A percentile compares a stretch with the other conserved stretches of the same genome.
Evolutionary conservation across 371 early-diverging fungal species (phyloP).

Genomic region (Gilbertella persicaria): DNA sequence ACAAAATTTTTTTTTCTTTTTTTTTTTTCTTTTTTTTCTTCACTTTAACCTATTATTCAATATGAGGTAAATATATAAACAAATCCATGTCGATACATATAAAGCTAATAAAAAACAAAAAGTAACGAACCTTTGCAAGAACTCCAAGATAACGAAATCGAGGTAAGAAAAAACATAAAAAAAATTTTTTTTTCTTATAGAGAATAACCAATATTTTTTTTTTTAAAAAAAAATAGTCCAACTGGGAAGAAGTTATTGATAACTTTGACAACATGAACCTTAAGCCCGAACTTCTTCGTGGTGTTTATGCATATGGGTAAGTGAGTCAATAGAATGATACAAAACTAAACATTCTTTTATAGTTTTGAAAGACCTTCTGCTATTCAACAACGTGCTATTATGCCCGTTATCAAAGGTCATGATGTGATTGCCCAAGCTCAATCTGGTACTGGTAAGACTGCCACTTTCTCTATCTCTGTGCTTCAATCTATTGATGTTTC

Average conservation of each 20-base stretch:
- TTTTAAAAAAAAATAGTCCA: slow-evolving; percentile 62
- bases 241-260: slow-evolving; percentile 74
- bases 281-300: slow-evolving; percentile 82
- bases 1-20: slow-evolving; percentile 21
- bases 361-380: slow-evolving; percentile 89
- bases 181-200: slow-evolving; percentile 11
- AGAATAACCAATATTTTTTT: slow-evolving; percentile 12
- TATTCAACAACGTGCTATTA: slow-evolving; percentile 93
- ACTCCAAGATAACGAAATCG: slow-evolving; percentile 46
- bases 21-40: slow-evolving; percentile 23
- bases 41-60: slow-evolving; percentile 21
- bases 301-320: slow-evolving; percentile 88
- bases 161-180: slow-evolving; percentile 24
- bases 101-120: background rate
- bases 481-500: slow-evolving; percentile 83
- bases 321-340: slow-evolving; percentile 13
- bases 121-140: slow-evolving; percentile 43
- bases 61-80: slow-evolving; percentile 24
- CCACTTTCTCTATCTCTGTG: slow-evolving; percentile 92
- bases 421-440: slow-evolving; percentile 97
- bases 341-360: background rate
- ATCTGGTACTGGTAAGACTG: slow-evolving; percentile 98
- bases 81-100: background rate
- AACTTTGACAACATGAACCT: slow-evolving; percentile 88
- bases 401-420: slow-evolving; percentile 80